phyloP scores from a whole-genome alignment of 176 grass and related monocot genomes.

The Hyparrhenia diplandra region DNA sequence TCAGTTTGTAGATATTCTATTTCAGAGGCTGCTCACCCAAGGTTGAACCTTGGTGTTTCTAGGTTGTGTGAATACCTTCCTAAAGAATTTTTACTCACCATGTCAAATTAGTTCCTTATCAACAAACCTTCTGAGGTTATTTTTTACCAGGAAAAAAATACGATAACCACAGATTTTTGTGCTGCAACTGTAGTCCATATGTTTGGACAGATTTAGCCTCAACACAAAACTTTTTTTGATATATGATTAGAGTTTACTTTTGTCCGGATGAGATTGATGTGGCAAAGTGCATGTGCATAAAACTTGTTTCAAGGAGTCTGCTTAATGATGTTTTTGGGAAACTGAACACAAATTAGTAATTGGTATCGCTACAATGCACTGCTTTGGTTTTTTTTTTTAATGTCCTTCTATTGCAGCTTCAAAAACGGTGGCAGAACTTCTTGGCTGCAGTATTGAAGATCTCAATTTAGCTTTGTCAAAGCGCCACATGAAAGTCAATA shows the following conservation, averaged over 20 bases:
- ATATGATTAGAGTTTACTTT: neutral
- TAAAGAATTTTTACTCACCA: neutral
- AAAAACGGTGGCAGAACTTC: constrained; percentile 80
- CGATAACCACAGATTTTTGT: neutral
- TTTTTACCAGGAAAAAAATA: neutral
- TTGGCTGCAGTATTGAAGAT: constrained; percentile 81
- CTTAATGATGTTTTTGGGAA: neutral
- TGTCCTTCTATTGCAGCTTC: constrained; percentile 53
- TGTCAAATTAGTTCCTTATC: neutral
- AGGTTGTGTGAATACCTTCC: neutral
- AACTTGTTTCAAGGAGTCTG: constrained; percentile 14
- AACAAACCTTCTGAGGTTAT: constrained; percentile 6
- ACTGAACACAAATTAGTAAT: neutral
- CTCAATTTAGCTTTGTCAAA: constrained; percentile 79
- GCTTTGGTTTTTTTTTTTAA: neutral
- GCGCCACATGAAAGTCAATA: constrained; percentile 93
- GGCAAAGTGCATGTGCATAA: neutral
- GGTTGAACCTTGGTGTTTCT: neutral
- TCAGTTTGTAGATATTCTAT: neutral
- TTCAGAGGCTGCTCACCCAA: neutral
- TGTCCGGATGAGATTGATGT: neutral
- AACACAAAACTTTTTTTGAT: neutral
- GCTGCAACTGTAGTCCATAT: neutral
- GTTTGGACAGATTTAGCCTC: neutral
- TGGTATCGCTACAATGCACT: neutral